Conservation (phyloP, 2,329 filamentous ascomycete genomes). For the Apiospora kogelbergensis region DNA sequence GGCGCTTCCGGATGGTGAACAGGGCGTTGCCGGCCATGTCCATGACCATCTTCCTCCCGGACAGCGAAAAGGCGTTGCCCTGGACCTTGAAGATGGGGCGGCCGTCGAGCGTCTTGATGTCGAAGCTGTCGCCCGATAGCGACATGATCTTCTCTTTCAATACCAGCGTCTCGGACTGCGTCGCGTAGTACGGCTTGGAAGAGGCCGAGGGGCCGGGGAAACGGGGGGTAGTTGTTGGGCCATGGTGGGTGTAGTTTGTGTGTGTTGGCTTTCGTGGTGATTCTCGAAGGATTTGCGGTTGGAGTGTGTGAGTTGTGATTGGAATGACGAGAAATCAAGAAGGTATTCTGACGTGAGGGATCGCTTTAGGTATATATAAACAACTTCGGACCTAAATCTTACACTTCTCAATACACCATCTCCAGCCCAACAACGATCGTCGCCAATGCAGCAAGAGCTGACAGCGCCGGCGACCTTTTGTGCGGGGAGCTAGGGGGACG, state of each 20-base stretch:
- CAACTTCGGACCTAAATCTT: neutral
- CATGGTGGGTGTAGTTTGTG: neutral
- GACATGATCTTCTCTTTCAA: conserved; percentile 64
- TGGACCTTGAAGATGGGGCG: conserved; percentile 55
- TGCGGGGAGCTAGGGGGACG: no score
- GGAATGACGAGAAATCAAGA: neutral
- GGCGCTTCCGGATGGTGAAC: conserved; percentile 58
- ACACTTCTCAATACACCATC: neutral
- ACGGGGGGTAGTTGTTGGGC: neutral
- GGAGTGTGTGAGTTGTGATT: neutral
- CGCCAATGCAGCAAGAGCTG: no score
- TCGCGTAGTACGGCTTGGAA: conserved; percentile 39
- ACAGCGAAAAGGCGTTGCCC: conserved; percentile 53
- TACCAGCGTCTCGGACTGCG: conserved; percentile 47
- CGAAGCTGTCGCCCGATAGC: conserved; percentile 63
- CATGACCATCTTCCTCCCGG: conserved; percentile 54
- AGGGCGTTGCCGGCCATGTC: conserved; percentile 55
- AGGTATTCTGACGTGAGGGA: neutral
- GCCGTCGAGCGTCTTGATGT: conserved; percentile 56
- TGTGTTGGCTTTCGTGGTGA: neutral
- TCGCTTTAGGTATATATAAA: neutral
- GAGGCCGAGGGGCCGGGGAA: conserved; percentile 30
- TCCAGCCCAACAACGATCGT: no score
- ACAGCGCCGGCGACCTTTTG: no score
- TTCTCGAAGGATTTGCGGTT: no score